These are phyloP conservation scores for Debaryomyces nepalensis DNA, from an alignment of 1,139 yeast species.

Conservation along the genomic window DNA sequence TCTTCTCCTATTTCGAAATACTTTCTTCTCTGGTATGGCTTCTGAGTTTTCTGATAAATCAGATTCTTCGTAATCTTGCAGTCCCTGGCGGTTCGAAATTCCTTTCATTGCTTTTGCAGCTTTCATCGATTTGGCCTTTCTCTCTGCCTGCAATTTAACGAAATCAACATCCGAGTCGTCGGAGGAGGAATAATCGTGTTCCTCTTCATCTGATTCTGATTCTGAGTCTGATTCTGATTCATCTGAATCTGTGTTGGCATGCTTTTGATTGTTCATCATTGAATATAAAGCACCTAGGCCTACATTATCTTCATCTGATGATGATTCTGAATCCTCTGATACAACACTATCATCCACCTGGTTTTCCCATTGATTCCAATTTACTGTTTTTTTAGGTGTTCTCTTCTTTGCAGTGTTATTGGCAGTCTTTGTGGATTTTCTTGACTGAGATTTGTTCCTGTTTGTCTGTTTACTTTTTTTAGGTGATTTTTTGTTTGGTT, in stretches of 20 bases:
- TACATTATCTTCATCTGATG: constrained; percentile 13
- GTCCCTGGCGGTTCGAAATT: constrained; percentile 14
- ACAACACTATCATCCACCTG: constrained; percentile 19
- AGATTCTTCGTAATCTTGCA: constrained; percentile 15
- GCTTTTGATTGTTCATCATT: constrained; percentile 15
- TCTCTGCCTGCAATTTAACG: constrained; percentile 68
- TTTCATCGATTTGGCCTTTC: constrained; percentile 58
- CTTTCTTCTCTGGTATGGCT: constrained; percentile 12
- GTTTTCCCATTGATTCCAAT: constrained; percentile 20
- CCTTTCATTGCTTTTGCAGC: constrained; percentile 51
- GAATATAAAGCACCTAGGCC: constrained; percentile 14
- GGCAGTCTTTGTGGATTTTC: constrained; percentile 14
- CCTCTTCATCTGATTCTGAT: constrained; percentile 40
- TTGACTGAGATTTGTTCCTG: background rate
- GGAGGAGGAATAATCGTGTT: constrained; percentile 47
- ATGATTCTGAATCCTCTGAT: constrained; percentile 20
- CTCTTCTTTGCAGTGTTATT: constrained; percentile 24
- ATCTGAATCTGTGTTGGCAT: constrained; percentile 25
- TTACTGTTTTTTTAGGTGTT: constrained; percentile 33
- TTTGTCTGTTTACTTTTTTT: constrained; percentile 8
- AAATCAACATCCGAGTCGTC: constrained; percentile 75
- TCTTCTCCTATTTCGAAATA: constrained; percentile 18
- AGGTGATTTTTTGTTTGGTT: background rate
- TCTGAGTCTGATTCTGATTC: constrained; percentile 40
- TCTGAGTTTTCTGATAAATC: constrained; percentile 8